Evolutionary conservation across 257 asterid genomes (phyloP).

Genomic region (Lycium ferocissimum): DNA sequence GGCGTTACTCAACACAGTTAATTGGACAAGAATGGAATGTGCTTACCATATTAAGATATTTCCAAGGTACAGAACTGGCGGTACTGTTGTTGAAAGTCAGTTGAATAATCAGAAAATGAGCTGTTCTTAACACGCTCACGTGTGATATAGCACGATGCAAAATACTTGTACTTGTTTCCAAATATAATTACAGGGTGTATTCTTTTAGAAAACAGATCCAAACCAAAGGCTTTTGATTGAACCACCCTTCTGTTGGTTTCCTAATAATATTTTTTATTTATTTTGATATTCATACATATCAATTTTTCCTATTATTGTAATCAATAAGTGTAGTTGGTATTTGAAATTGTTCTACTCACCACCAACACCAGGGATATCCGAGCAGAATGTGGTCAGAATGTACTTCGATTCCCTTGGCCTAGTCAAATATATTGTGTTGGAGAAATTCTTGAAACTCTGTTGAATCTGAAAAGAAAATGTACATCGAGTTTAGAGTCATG

Average conservation of each 20-base stretch:
- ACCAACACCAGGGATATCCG: neutral
- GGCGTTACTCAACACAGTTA: neutral
- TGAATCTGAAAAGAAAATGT: neutral
- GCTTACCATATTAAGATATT: neutral
- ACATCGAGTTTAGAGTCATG: neutral
- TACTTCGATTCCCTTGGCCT: neutral
- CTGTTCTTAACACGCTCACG: neutral
- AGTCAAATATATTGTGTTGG: neutral
- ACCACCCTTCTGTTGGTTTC: neutral
- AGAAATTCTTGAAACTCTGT: neutral
- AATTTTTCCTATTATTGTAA: neutral
- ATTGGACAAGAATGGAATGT: neutral
- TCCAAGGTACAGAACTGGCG: neutral
- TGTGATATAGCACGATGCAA: neutral
- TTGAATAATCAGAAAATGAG: neutral
- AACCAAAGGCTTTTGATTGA: neutral
- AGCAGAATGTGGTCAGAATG: neutral
- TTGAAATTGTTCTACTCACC: neutral
- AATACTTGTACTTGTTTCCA: slow-evolving; percentile 8
- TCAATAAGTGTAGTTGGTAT: too few species aligned
- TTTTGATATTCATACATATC: neutral
- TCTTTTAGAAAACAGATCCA: neutral
- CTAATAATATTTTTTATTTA: neutral
- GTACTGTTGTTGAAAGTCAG: neutral
- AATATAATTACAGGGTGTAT: neutral